Evolutionary conservation across 257 asterid species (phyloP).

Genomic region (Petunia axillaris): DNA sequence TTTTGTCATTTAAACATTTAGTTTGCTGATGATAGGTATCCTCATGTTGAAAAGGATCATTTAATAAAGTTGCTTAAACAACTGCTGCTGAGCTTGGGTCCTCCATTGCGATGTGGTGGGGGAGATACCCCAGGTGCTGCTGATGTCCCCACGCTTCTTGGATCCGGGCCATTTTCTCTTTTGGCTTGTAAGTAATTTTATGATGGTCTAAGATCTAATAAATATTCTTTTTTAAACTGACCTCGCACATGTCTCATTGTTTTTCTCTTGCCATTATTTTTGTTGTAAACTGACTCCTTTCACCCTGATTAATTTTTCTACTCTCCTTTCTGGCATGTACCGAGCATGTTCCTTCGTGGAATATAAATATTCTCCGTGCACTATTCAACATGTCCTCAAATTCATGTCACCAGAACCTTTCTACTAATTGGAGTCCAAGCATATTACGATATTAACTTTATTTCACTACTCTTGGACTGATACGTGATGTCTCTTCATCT

Average conservation of each 20-base stretch:
- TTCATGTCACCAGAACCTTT: background rate
- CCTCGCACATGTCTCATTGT: conserved; percentile 29
- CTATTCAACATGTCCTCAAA: conserved; percentile 8
- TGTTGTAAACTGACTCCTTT: background rate
- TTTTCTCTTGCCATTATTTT: background rate
- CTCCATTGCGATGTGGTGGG: conserved; percentile 65
- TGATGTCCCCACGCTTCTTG: conserved; percentile 95
- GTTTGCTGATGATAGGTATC: conserved; percentile 56
- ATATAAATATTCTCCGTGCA: background rate
- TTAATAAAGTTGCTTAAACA: conserved; percentile 82
- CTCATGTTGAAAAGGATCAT: conserved; percentile 81
- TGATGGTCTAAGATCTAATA: conserved; percentile 24
- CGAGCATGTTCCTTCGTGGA: background rate
- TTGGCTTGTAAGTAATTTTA: conserved; percentile 58
- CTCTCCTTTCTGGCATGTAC: conserved; percentile 13
- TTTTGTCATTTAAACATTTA: conserved; percentile 15
- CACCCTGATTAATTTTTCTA: background rate
- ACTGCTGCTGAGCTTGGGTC: conserved; percentile 63
- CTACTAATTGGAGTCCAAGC: background rate
- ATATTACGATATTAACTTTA: conserved; percentile 12
- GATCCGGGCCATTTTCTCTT: conserved; percentile 87
- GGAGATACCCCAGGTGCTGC: conserved; percentile 70
- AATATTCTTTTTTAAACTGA: conserved; percentile 27
- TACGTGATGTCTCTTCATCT: background rate
- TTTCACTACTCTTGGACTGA: background rate